Percentiles rank a stretch among this genome's conserved stretches.
phyloP scores from a whole-genome alignment of 2,329 filamentous ascomycete genomes.

The Penicillium sp. region DNA sequence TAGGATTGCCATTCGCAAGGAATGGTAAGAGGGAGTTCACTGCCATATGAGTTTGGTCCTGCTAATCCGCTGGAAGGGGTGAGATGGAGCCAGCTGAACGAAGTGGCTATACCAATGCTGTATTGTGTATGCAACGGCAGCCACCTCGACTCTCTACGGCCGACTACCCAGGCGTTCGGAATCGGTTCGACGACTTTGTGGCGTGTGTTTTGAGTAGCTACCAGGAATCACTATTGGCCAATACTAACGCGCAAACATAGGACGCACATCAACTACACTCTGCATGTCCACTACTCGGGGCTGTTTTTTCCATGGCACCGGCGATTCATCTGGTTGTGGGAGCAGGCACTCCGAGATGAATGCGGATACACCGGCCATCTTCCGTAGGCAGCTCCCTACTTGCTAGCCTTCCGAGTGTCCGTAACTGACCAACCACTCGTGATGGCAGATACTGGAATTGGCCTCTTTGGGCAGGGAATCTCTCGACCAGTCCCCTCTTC shows the following conservation, averaged over 20 bases:
- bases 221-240: neutral
- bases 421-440: neutral
- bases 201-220: slow-evolving; percentile 16
- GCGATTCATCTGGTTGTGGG: slow-evolving; percentile 30
- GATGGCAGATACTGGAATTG: slow-evolving; percentile 47
- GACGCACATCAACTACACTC: slow-evolving; percentile 30
- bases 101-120: slow-evolving; percentile 26
- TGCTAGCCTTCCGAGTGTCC: neutral
- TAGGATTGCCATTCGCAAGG: slow-evolving; percentile 8
- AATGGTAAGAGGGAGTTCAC: slow-evolving; percentile 12
- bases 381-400: slow-evolving; percentile 12
- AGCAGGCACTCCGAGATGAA: slow-evolving; percentile 29
- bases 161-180: slow-evolving; percentile 25
- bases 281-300: slow-evolving; percentile 22
- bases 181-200: slow-evolving; percentile 30
- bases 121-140: slow-evolving; percentile 22
- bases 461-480: slow-evolving; percentile 38
- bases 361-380: slow-evolving; percentile 37
- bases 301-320: slow-evolving; percentile 35
- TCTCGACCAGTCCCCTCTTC: slow-evolving; percentile 46
- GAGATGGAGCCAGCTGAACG: slow-evolving; percentile 17
- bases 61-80: slow-evolving; percentile 15
- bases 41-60: neutral
- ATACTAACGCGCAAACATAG: slow-evolving; percentile 1
- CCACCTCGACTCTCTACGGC: slow-evolving; percentile 19